Base-by-base conservation (phyloP, 2,329 filamentous ascomycete genomes). In the Colletotrichum brevisporum region DNA sequence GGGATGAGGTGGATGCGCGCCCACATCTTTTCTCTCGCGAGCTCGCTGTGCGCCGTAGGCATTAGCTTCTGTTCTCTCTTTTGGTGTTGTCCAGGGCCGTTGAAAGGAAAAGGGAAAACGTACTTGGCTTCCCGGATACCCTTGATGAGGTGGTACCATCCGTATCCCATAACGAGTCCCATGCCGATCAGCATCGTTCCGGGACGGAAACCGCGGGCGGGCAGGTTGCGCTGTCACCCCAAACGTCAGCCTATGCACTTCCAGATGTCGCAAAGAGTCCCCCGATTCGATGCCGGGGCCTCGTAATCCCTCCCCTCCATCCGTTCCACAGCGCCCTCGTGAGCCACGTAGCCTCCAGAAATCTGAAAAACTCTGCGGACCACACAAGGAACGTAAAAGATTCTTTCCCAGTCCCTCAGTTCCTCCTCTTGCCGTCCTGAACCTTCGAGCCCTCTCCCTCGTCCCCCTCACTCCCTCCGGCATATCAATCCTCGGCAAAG, bases 1-100 rank as follows among this genome's bases (percentile, higher is more conserved):
- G 96, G 96, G 77, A 95, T 96, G 73, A 99, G 88, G 83, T 98
- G 90, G 83, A 99, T 97, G 79, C 96, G 92, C 71, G 94, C 90
- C 96, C 96, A 99, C 90, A 97, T 96, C 87, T 98, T 99, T 80
- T 99, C 96, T 76, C 96, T 94, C 72, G 91, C 93, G 74, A 97
- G 91, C 83, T 99, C 96, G 78, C 95, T 98, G 76, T 67, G 27
- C 0, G 1, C 16, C 5, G 15, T 56, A 68, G 21, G 58, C 63
- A 39, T 51, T n/a, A 3, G 16, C 1, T 13, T 16, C 5, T 8
- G 9, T 6, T 24, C 21, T 3, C 21, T 24, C 21, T 24, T 3
- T 3, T 24, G 21, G 21, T n/a, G 16, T 10, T 3, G 12, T 31
- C n/a, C 31, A 36, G 10, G 27, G 31, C 9, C 41, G 10, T 27